Evolutionary conservation across 331 rosid genomes (phyloP), one percentile per base, ranked within the genome.

Genomic region (Phaseolus coccineus): DNA sequence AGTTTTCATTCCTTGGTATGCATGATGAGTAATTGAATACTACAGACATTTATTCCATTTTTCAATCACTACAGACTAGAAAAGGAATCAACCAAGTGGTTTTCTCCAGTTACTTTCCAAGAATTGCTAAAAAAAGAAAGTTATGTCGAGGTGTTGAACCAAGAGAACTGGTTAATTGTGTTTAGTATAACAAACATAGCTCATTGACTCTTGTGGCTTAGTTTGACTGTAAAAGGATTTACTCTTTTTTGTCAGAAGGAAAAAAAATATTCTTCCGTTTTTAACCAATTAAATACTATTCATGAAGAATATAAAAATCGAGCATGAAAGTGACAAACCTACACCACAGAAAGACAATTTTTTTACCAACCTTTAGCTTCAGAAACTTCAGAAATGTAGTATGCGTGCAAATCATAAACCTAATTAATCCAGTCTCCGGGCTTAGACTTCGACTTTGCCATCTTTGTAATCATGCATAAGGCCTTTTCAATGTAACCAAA

Each of bases 401-500:
- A 28, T 8, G 33, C 7, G 33, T 44, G 16, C 37, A 46, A 52
- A 31, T 33, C 57, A 6, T 37, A 37, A 81, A 65, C 76, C 28
- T 42, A 66, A 58, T 33, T 22, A 50, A n/a, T 13, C 16, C 64
- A 53, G 51, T 0, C 13, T 47, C 28, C 12, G 39, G 68, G 31
- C 14, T 53, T 30, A 52, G 67, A 83, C 63, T 52, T 61, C 42
- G 6, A 14, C 63, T 55, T 53, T n/a, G 66, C 50, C 58, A 8
- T 56, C 70, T 56, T 77, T 53, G 46, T 28, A 53, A 33, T 61
- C 40, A 28, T 22, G 52, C 68, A 80, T 19, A 68, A 62, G 37
- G 30, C 48, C 30, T 31, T 66, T 19, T 59, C 55, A 67, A 28
- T 27, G 33, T 14, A 37, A 78, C 39, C 63, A 31, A 24, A 46